Conservation (phyloP, 805 yeast genomes). For the Millerozyma acaciae region DNA sequence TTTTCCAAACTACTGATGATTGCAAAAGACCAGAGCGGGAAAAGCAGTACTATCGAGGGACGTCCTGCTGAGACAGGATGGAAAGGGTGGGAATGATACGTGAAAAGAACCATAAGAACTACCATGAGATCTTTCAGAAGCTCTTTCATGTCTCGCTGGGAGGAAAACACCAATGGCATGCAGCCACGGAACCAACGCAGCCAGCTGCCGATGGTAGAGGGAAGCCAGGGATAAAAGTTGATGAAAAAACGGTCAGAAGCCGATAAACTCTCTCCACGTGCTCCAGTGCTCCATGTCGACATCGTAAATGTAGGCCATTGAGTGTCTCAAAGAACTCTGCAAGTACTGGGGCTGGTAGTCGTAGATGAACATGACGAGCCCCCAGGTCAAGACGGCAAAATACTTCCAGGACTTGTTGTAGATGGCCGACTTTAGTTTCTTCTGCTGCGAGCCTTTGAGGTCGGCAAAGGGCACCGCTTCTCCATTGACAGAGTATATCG, state of each 20-base stretch:
- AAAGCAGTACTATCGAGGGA: no score
- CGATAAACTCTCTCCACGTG: slow-evolving; percentile 43
- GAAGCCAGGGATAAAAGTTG: no score
- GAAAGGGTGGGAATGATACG: no score
- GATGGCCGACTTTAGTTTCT: slow-evolving; percentile 23
- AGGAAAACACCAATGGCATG: no score
- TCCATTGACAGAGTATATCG: slow-evolving; percentile 12
- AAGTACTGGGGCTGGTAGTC: slow-evolving; percentile 57
- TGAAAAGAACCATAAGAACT: no score
- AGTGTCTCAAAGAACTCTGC: slow-evolving; percentile 60
- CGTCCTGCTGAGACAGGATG: no score
- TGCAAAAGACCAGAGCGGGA: no score
- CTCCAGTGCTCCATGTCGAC: slow-evolving; percentile 51
- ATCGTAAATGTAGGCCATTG: slow-evolving; percentile 70
- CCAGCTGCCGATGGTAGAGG: no score
- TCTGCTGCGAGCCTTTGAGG: slow-evolving; percentile 30
- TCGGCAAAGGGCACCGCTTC: slow-evolving; percentile 19
- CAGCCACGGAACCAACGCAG: no score
- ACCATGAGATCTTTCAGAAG: no score
- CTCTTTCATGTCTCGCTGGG: no score
- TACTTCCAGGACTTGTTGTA: slow-evolving; percentile 49
- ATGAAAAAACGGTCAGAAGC: slow-evolving; percentile 22
- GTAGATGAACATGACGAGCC: slow-evolving; percentile 66
- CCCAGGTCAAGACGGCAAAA: slow-evolving; percentile 69
- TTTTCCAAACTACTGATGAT: no score